Evolutionary conservation across 768 basidiomycete genomes (phyloP).

Genomic region (Rhodotorula diobovata): DNA sequence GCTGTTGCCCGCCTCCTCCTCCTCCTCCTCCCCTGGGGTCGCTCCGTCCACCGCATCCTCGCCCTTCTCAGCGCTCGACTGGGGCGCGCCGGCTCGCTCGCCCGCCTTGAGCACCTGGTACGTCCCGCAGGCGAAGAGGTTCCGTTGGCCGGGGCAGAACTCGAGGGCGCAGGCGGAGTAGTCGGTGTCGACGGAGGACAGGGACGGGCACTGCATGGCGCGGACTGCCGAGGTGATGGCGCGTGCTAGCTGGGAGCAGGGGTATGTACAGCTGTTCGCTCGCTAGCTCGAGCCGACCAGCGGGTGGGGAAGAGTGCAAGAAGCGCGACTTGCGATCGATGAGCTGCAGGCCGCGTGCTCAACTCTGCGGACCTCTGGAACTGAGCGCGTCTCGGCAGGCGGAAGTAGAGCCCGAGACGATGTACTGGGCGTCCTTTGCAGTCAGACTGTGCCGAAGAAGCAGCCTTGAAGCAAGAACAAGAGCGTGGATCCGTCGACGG

Average conservation of each 20-base stretch:
- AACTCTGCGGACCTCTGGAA: no score
- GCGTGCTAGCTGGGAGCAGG: no score
- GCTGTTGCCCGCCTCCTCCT: background rate
- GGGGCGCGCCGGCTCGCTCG: slow-evolving; percentile 30
- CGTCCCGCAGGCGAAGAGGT: slow-evolving; percentile 81
- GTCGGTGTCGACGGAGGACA: slow-evolving; percentile 34
- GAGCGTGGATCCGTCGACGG: no score
- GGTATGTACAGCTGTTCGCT: background rate
- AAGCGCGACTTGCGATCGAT: background rate
- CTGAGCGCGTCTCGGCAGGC: no score
- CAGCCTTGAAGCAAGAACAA: no score
- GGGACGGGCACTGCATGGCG: slow-evolving; percentile 15
- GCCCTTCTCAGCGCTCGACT: slow-evolving; percentile 13
- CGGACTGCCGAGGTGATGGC: background rate
- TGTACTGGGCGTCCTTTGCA: background rate
- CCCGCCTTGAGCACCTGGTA: slow-evolving; percentile 67
- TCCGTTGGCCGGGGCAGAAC: slow-evolving; percentile 69
- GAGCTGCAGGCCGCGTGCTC: no score
- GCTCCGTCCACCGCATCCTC: slow-evolving; percentile 4
- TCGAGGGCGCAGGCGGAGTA: slow-evolving; percentile 60
- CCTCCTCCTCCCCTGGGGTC: slow-evolving; percentile 21
- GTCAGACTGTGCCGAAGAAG: background rate
- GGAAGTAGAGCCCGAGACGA: background rate
- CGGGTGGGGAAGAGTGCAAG: background rate
- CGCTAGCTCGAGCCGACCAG: no score